Evolutionary conservation across 805 yeast species (phyloP).

Genomic region (Wickerhamomyces kurtzmanii): DNA sequence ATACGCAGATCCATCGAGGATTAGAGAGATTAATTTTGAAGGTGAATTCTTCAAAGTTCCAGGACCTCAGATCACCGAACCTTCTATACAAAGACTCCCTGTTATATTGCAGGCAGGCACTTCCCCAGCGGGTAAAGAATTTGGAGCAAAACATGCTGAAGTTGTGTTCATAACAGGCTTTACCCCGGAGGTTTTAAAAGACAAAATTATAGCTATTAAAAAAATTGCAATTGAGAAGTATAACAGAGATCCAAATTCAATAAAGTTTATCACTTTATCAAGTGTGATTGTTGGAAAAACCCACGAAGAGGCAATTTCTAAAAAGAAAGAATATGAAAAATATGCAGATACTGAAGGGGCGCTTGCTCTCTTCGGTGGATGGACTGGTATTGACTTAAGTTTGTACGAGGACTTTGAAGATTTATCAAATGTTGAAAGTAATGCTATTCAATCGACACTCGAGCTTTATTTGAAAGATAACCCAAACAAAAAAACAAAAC

Average conservation of each 20-base stretch:
- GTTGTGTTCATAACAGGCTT: conserved; percentile 28
- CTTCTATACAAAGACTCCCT: conserved; percentile 34
- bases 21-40: conserved; percentile 26
- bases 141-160: conserved; percentile 35
- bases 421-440: conserved; percentile 19
- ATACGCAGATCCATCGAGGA: conserved; percentile 23
- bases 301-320: conserved; percentile 28
- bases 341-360: conserved; percentile 34
- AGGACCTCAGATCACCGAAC: conserved; percentile 29
- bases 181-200: conserved; percentile 20
- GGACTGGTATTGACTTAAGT: conserved; percentile 32
- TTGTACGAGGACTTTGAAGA: conserved; percentile 27
- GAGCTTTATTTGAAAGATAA: conserved; percentile 16
- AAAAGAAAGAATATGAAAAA: conserved; percentile 20
- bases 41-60: conserved; percentile 30
- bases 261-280: conserved; percentile 27
- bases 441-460: conserved; percentile 20
- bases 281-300: conserved; percentile 29
- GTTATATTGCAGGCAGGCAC: conserved; percentile 35
- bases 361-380: conserved; percentile 32
- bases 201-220: conserved; percentile 21
- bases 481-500: conserved; percentile 11
- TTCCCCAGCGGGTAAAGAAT: conserved; percentile 27
- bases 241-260: conserved; percentile 24
- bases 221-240: conserved; percentile 21